Evolutionary conservation across 192 early-diverging fungal genomes (phyloP), one percentile per base, ranked within the genome.

Genomic region (Coemansia sp.): DNA sequence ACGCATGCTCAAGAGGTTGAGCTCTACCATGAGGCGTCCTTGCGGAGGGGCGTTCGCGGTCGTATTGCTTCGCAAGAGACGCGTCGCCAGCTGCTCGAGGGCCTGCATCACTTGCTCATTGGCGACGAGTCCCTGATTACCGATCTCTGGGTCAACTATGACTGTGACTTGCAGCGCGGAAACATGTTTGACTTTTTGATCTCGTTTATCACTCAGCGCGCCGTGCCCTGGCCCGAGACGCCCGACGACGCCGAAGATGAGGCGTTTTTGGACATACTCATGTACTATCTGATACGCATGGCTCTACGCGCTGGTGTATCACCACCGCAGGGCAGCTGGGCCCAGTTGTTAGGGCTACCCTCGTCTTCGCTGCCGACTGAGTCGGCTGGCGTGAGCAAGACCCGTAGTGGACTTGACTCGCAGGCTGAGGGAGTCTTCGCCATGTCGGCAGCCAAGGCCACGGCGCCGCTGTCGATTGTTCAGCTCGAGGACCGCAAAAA

Each of bases 111-210:
- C 40, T 38, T 83, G 50, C 66, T 93, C 63, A 89, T 87, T 29
- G 76, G 92, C 58, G 86, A 88, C 44, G 88, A 93, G 15, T 86
- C 87, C 1, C 90, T 96, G 55, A 84, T 93, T 75, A 84, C 88
- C 0, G 95, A 98, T 64, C 83, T 99, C 38, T 99, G 95, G 89
- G 87, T 95, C 59, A 94, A 96, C 75, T 97, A 93, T 74, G 98
- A 99, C 75, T 93, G 94, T 61, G 91, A 95, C 65, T 61, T 92
- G 67, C 83, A 89, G 39, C 87, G 88, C 44, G 87, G 89, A 45
- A 90, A 97, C 76, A 81, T 98, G 58, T 98, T 93, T 86, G 94
- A 97, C 68, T 78, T 78, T 64, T 44, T 78, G 29, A 65, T 75
- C 12, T 67, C 74, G 39, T 72, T 80, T 64, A 32, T 80, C 20